Conservation (phyloP, 1,284 basidiomycete species). For the Rhodotorula sp. region DNA sequence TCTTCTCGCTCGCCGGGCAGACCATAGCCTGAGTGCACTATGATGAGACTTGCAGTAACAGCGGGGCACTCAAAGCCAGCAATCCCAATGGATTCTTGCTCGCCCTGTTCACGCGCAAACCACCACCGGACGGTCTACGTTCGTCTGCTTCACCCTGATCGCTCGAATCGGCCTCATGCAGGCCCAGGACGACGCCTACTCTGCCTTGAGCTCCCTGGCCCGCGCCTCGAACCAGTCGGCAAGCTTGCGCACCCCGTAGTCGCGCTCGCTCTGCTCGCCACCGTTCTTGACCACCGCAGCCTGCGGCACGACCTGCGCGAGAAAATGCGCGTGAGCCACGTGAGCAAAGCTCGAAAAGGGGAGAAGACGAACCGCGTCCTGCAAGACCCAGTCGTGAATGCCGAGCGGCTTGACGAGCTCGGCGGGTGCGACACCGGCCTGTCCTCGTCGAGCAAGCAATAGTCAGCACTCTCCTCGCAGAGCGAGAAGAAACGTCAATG, state of each 20-base stretch:
- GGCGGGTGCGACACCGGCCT: constrained; percentile 23
- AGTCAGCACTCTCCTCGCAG: neutral
- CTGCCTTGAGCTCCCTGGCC: neutral
- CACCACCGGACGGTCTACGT: no score
- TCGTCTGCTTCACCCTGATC: no score
- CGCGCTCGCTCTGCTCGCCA: constrained; percentile 1
- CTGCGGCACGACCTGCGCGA: constrained; percentile 5
- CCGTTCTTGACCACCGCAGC: constrained; percentile 1
- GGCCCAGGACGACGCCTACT: no score
- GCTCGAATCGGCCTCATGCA: no score
- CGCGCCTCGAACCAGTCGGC: neutral
- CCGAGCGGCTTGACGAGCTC: constrained; percentile 20
- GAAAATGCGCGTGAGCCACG: neutral
- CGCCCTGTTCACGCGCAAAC: no score
- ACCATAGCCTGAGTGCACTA: no score
- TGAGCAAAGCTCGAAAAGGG: no score
- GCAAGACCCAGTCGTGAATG: constrained; percentile 32
- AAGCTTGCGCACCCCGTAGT: neutral
- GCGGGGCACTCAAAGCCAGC: no score
- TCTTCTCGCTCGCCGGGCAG: no score
- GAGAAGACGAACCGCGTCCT: constrained; percentile 20
- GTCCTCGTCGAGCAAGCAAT: neutral
- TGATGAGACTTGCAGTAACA: no score
- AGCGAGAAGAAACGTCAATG: neutral
- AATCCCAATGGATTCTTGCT: no score